Conservation (phyloP, 768 basidiomycete species). For the Rossbeevera mucosa region DNA sequence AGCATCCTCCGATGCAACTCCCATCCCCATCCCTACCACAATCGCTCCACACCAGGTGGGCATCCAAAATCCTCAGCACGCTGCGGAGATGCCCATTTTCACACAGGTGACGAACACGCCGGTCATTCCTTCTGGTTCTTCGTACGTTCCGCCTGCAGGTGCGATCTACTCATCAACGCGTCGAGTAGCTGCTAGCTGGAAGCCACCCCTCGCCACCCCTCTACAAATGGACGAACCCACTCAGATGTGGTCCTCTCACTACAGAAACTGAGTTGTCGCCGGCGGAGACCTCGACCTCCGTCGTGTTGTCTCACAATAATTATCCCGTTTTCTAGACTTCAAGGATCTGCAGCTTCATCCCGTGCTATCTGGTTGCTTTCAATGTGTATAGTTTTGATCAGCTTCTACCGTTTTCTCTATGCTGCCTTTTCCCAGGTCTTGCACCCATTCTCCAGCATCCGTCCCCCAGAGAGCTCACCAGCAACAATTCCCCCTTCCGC, state of each 20-base stretch:
- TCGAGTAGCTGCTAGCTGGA: conserved; percentile 55
- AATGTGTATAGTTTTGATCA: conserved; percentile 22
- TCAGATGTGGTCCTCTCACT: conserved; percentile 22
- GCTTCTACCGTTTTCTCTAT: conserved; percentile 8
- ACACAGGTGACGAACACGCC: conserved; percentile 26
- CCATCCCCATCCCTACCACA: conserved; percentile 1
- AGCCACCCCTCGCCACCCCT: conserved; percentile 14
- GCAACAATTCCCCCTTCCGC: background rate
- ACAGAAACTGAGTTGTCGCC: conserved; percentile 2
- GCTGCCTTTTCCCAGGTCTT: conserved; percentile 5
- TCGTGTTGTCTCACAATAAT: conserved; percentile 2
- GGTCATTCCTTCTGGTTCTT: background rate
- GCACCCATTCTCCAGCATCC: background rate
- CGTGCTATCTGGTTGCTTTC: conserved; percentile 18
- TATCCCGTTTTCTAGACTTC: conserved; percentile 2
- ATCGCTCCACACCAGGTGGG: conserved; percentile 25
- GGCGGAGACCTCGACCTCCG: conserved; percentile 8
- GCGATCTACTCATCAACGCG: conserved; percentile 46
- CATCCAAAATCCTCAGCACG: conserved; percentile 11
- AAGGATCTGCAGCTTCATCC: conserved; percentile 5
- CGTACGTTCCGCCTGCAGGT: conserved; percentile 54
- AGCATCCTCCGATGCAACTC: background rate
- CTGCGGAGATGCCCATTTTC: conserved; percentile 22
- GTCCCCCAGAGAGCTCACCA: background rate
- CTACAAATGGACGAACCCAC: conserved; percentile 29